Base-by-base conservation (phyloP, 2,329 filamentous ascomycete genomes). In the Cryoendolithus antarcticus region DNA sequence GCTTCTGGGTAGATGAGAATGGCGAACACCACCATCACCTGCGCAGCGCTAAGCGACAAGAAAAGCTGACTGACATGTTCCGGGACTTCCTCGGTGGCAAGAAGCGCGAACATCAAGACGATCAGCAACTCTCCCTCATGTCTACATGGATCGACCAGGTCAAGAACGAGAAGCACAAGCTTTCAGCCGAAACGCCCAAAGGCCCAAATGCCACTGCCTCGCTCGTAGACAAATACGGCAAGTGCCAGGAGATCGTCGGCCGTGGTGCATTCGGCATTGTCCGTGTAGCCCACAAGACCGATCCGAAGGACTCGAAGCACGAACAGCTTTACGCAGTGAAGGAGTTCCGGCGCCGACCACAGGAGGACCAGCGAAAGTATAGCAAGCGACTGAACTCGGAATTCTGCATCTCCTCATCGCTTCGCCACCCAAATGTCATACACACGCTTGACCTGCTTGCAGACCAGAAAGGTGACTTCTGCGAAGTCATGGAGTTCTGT, bases 401-500 rank as follows among this genome's bases (percentile, higher is more conserved):
- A 57, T 98, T 98, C 61, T 96, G 91, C 65, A 96, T 98, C 52
- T 96, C 91, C 1, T 96, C 89, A 0, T 94, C 88, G 8, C 75
- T 98, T 45, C 84, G 88, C 47, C 91, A 98, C 58, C 89, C 91
- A 10, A 98, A 98, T 57, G 86, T 98, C 54, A 98, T 98, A 52
- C 91, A 95, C 62, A 98, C 91, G 1, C 75, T 98, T 38, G 91
- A 98, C 58, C 73, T 98, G 8, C 74, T 98, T 31, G 85, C 95
- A 62, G 91, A 98, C 56, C 78, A 89, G 52, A 96, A 96, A 65
- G 91, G 91, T 43, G 86, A 94, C 58, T 96, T 91, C 62, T 98
- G 91, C 62, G 91, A 98, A 61, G 91, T 98, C 38, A 98, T 98
- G 91, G 91, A 98, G 63, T 98, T 91, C 58, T 98, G 91, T 59